Evolutionary conservation across 2,329 filamentous ascomycete genomes (phyloP).

Genomic region (Trichoderma sp.): DNA sequence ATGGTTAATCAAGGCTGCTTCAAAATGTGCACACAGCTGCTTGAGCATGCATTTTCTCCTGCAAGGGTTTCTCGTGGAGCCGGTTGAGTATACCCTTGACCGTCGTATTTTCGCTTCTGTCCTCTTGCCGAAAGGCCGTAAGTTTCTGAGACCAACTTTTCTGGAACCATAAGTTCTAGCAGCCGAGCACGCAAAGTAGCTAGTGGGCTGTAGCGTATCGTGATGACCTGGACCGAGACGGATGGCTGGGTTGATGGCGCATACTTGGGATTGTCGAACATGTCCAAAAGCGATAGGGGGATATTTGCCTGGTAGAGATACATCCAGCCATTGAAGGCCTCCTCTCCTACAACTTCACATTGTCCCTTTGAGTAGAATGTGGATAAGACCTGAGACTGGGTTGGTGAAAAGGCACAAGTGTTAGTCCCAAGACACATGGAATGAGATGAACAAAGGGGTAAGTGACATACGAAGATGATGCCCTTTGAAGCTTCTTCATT

Average conservation of each 20-base stretch:
- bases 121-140: neutral
- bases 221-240: neutral
- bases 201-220: neutral
- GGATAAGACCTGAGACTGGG: neutral
- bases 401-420: neutral
- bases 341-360: neutral
- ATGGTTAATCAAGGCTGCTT: neutral
- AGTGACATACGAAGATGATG: neutral
- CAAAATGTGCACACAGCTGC: no score
- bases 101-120: neutral
- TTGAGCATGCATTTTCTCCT: neutral
- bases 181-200: conserved; percentile 5
- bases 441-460: neutral
- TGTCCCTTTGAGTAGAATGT: neutral
- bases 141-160: neutral
- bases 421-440: neutral
- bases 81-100: neutral
- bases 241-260: conserved; percentile 4
- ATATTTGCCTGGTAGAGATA: conserved; percentile 19
- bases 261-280: conserved; percentile 2
- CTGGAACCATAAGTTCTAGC: conserved; percentile 20
- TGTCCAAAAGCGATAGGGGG: conserved; percentile 11
- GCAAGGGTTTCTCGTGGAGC: neutral
- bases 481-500: neutral
- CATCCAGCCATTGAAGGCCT: neutral